Conservation (phyloP, 495 filamentous ascomycete genomes). For the Corynascus novoguineensis region DNA sequence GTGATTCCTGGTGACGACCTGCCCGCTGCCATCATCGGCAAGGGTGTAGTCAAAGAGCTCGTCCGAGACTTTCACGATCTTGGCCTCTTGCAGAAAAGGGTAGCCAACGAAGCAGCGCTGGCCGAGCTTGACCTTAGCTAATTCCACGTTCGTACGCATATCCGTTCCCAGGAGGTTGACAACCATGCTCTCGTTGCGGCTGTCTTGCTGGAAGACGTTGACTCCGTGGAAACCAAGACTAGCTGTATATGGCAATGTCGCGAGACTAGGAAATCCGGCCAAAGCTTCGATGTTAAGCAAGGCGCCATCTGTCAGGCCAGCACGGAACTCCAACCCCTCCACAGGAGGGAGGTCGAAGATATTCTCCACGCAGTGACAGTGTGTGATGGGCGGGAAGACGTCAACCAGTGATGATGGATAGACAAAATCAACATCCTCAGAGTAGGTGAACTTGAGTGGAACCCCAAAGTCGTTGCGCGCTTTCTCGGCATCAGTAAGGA, state of each 20-base stretch:
- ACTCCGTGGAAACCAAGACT: conserved; percentile 84
- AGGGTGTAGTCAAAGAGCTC: conserved; percentile 88
- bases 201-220: conserved; percentile 94
- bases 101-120: conserved; percentile 88
- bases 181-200: conserved; percentile 94
- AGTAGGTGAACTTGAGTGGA: conserved; percentile 86
- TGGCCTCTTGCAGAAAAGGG: conserved; percentile 91
- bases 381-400: conserved; percentile 81
- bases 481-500: conserved; percentile 70
- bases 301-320: conserved; percentile 82
- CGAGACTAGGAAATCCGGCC: conserved; percentile 88
- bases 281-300: conserved; percentile 74
- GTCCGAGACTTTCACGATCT: conserved; percentile 81
- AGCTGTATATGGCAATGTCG: conserved; percentile 73
- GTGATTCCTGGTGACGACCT: conserved; percentile 63
- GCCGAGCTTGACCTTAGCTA: conserved; percentile 74
- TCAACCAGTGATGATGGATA: conserved; percentile 85
- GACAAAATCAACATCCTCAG: conserved; percentile 63
- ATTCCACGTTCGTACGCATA: conserved; percentile 58
- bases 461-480: conserved; percentile 86
- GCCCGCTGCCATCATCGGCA: conserved; percentile 50
- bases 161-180: conserved; percentile 75
- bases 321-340: conserved; percentile 80
- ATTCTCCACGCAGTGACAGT: conserved; percentile 89
- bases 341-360: conserved; percentile 90